A percentile compares a stretch with the other conserved stretches of the same genome.
These are phyloP conservation scores for Macrophomina pseudophaseolina DNA, from an alignment of 2,329 filamentous ascomycete genomes.

Conservation along the genomic window DNA sequence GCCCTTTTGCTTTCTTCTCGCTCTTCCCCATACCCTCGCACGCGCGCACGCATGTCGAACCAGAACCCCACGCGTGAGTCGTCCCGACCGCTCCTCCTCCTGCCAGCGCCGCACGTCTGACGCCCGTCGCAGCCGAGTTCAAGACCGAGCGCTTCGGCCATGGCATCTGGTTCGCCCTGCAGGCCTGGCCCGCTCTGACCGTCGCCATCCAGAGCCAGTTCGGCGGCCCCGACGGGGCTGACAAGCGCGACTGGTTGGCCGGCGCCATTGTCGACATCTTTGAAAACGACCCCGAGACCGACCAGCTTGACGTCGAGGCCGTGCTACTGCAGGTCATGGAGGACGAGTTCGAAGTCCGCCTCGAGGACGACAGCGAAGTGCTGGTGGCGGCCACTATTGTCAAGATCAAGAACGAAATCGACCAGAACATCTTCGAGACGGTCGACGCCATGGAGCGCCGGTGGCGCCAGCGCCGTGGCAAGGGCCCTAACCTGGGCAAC, in stretches of 20 bases:
- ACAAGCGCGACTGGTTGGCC: slow-evolving; percentile 97
- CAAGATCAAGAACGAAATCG: slow-evolving; percentile 67
- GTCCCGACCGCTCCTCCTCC: slow-evolving; percentile 5
- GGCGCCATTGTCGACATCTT: slow-evolving; percentile 86
- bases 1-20: neutral
- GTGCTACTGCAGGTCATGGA: slow-evolving; percentile 88
- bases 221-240: slow-evolving; percentile 80
- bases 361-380: slow-evolving; percentile 86
- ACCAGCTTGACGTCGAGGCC: slow-evolving; percentile 80
- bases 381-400: slow-evolving; percentile 77
- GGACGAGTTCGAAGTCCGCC: slow-evolving; percentile 91
- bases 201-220: slow-evolving; percentile 86
- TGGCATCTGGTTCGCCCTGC: slow-evolving; percentile 80
- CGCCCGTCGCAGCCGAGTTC: slow-evolving; percentile 21
- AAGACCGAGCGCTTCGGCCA: slow-evolving; percentile 68
- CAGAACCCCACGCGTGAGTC: slow-evolving; percentile 22
- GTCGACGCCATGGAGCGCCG: slow-evolving; percentile 67
- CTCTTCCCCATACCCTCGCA: neutral
- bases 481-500: slow-evolving; percentile 53
- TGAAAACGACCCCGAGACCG: slow-evolving; percentile 60
- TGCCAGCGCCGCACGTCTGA: slow-evolving; percentile 17
- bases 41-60: slow-evolving; percentile 16
- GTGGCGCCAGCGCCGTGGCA: slow-evolving; percentile 67
- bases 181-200: slow-evolving; percentile 86
- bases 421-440: slow-evolving; percentile 65